These are phyloP conservation scores for Akanthomyces dipterigenus DNA, from an alignment of 2,329 filamentous ascomycete species.

Conservation along the genomic window DNA sequence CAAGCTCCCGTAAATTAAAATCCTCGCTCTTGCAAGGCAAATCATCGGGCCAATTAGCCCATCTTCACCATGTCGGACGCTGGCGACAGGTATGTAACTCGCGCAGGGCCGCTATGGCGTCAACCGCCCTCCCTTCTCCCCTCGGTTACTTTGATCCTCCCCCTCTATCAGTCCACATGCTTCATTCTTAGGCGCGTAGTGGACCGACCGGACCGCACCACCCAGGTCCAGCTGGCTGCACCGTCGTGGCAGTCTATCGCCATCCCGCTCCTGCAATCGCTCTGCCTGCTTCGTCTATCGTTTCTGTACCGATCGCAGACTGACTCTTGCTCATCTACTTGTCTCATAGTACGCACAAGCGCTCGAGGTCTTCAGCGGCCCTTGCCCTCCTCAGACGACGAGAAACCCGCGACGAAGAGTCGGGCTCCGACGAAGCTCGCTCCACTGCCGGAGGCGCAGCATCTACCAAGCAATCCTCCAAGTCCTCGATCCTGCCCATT, in stretches of 20 bases:
- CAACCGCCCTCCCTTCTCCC: neutral
- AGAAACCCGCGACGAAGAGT: slow-evolving; percentile 45
- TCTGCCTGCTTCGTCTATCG: neutral
- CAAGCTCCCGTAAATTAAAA: neutral
- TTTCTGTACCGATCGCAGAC: neutral
- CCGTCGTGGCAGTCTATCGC: neutral
- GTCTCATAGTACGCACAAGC: slow-evolving; percentile 37
- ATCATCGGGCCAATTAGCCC: neutral
- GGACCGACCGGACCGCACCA: slow-evolving; percentile 2
- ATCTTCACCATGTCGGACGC: slow-evolving; percentile 25
- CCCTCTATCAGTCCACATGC: slow-evolving; percentile 8
- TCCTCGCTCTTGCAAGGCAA: neutral
- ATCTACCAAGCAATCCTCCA: slow-evolving; percentile 25
- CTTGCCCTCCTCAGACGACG: slow-evolving; percentile 49
- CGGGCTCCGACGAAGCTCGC: slow-evolving; percentile 45
- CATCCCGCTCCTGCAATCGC: neutral
- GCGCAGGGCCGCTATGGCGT: neutral
- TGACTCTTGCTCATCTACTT: slow-evolving; percentile 2
- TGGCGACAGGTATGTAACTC: slow-evolving; percentile 22
- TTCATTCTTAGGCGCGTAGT: neutral
- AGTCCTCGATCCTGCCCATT: slow-evolving; percentile 26
- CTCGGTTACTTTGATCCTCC: neutral
- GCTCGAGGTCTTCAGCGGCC: slow-evolving; percentile 46
- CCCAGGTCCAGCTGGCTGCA: neutral
- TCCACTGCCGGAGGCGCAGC: slow-evolving; percentile 29